Base-by-base conservation (phyloP, 768 basidiomycete species). In the Boletellus sp. region DNA sequence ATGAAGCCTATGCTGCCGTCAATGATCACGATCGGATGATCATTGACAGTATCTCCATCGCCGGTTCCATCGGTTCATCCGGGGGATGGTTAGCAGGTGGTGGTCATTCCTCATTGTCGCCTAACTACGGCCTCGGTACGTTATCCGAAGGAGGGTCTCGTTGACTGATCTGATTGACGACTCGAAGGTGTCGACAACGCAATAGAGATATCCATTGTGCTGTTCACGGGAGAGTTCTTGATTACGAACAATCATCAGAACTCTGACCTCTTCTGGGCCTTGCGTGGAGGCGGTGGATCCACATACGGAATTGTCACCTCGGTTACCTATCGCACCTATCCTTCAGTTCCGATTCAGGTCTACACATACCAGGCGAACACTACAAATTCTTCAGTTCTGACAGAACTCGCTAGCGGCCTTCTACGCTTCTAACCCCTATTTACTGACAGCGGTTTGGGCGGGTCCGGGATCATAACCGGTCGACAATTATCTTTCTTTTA, bases 51-150 rank as follows among this genome's bases (percentile, higher is more conserved):
- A 22, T 68, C 9, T 70, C 71, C 8, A 15, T 37, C 0, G 68
- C 69, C 6, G 75, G 70, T 17, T 70, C 75, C 5, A 68, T 79
- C 4, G 78, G 76, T 38, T 70, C 78, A 7, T 71, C 72, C 10
- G 78, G 76, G 23, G 78, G 79, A 26, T 80, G 77, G 74, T 47
- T 76, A 1, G 65, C 70, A 22, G 78, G 78, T 19, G 78, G 75
- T 2, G 78, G 79, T 3, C 77, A 80, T 48, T 73, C 73, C 44
- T 57, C 23, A 6, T 54, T 78, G 3, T 65, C 75, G 0, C 69
- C 76, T 7, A 58, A 36, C 11, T 68, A 72, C 42, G 79, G 78
- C 6, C 69, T 79, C 13, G 75, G 75, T 76, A 56, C 24, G 45
- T 16, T 24, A n/a, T 19, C 20, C n/a, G 16, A 3, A 6, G 7